These are phyloP conservation scores for Tetragonia tetragonoides DNA, from an alignment of 148 eudicot genomes.

Conservation along the genomic window DNA sequence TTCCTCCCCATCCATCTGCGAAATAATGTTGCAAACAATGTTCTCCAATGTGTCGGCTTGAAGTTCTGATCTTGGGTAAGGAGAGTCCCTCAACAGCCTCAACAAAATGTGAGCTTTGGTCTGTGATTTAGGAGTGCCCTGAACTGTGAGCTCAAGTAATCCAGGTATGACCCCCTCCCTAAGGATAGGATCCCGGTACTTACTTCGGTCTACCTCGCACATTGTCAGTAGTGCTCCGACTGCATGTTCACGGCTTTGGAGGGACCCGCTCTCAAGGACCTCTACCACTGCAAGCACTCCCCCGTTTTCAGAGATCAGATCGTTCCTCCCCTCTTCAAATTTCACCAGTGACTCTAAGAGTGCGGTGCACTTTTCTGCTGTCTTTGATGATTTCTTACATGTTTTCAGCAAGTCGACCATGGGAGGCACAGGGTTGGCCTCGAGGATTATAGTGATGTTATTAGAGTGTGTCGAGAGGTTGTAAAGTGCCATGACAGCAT, in stretches of 20 bases:
- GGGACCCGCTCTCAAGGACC: conserved; percentile 79
- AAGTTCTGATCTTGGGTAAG: conserved; percentile 70
- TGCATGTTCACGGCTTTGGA: conserved; percentile 79
- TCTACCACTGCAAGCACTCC: conserved; percentile 91
- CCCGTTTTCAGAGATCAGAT: conserved; percentile 65
- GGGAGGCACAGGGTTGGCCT: conserved; percentile 57
- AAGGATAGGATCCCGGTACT: conserved; percentile 75
- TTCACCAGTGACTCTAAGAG: conserved; percentile 64
- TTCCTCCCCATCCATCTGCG: conserved; percentile 80
- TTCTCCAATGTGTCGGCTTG: conserved; percentile 79
- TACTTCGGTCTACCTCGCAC: conserved; percentile 72
- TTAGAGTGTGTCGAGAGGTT: conserved; percentile 77
- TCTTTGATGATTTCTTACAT: conserved; percentile 72
- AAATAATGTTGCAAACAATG: conserved; percentile 72
- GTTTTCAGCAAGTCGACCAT: conserved; percentile 59
- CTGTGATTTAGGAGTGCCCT: conserved; percentile 74
- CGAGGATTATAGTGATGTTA: conserved; percentile 48
- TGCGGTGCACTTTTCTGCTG: conserved; percentile 82
- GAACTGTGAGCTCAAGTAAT: conserved; percentile 90
- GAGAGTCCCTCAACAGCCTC: conserved; percentile 69
- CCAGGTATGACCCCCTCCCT: conserved; percentile 97
- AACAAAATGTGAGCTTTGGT: conserved; percentile 68
- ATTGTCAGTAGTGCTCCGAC: conserved; percentile 76
- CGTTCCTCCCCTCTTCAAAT: conserved; percentile 62
- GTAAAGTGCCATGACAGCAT: conserved; percentile 82